phyloP scores from a whole-genome alignment of 352 stramenopile species.

The Globisporangium cylindrosporum region DNA sequence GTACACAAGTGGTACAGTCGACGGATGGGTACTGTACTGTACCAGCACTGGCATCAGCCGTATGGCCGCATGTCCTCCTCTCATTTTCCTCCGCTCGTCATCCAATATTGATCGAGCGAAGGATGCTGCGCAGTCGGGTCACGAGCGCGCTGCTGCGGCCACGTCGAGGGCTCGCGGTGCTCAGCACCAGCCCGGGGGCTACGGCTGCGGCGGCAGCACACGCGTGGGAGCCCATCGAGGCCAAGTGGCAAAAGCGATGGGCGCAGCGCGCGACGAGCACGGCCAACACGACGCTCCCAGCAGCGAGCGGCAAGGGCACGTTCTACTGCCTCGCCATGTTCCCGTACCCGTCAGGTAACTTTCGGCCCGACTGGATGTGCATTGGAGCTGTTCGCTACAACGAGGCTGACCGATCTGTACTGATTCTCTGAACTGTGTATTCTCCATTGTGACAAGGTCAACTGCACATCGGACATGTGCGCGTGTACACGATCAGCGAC shows the following conservation, averaged over 20 bases:
- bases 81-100: conserved; percentile 6
- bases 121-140: conserved; percentile 17
- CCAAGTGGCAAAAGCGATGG: conserved; percentile 76
- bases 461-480: conserved; percentile 98
- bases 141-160: conserved; percentile 14
- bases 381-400: neutral
- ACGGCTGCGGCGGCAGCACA: conserved; percentile 10
- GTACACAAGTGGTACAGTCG: no score
- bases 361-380: neutral
- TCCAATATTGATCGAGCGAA: neutral
- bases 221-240: conserved; percentile 56
- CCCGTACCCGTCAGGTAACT: conserved; percentile 95
- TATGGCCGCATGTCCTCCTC: neutral
- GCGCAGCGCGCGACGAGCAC: conserved; percentile 21
- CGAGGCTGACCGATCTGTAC: neutral
- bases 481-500: conserved; percentile 99
- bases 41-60: no score
- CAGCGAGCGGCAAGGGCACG: conserved; percentile 36
- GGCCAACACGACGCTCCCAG: neutral
- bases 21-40: no score
- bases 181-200: conserved; percentile 6
- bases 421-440: neutral
- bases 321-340: conserved; percentile 98
- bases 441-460: conserved; percentile 44
- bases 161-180: conserved; percentile 23